A percentile compares a stretch with the other conserved stretches of the same genome.
These are phyloP conservation scores for Saposhnikovia divaricata DNA, from an alignment of 129 eudicot species.

Conservation along the genomic window DNA sequence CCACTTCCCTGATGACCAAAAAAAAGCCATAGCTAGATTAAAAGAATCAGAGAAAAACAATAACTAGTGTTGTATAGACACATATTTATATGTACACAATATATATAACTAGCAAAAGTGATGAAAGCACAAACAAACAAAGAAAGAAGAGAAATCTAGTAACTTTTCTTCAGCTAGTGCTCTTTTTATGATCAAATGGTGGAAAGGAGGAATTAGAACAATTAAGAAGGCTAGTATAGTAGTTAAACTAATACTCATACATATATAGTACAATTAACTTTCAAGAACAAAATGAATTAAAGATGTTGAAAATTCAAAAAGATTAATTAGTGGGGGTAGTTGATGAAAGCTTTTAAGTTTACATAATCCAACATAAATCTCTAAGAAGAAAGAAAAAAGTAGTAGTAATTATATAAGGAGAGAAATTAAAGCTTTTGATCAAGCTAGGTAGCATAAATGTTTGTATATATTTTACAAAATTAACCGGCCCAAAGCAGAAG, in stretches of 20 bases:
- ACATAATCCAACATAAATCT: constrained; percentile 14
- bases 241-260: constrained; percentile 9
- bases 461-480: constrained; percentile 19
- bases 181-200: constrained; percentile 22
- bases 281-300: constrained; percentile 33
- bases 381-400: constrained; percentile 16
- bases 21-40: constrained; percentile 30
- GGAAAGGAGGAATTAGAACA: constrained; percentile 27
- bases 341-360: constrained; percentile 7
- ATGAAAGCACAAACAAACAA: constrained; percentile 15
- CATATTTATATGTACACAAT: background rate
- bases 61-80: background rate
- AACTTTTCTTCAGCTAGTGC: constrained; percentile 20
- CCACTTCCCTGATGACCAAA: constrained; percentile 28
- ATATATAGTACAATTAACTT: constrained; percentile 17
- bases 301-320: constrained; percentile 14
- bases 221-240: constrained; percentile 3
- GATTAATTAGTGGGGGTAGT: constrained; percentile 27
- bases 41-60: background rate
- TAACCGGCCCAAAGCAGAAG: constrained; percentile 23
- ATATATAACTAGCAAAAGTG: background rate
- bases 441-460: constrained; percentile 2
- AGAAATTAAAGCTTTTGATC: background rate
- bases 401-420: background rate
- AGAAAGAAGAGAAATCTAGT: constrained; percentile 6